These are phyloP conservation scores for Geotrichum armillariae DNA, from an alignment of 1,139 yeast species.

Conservation along the genomic window DNA sequence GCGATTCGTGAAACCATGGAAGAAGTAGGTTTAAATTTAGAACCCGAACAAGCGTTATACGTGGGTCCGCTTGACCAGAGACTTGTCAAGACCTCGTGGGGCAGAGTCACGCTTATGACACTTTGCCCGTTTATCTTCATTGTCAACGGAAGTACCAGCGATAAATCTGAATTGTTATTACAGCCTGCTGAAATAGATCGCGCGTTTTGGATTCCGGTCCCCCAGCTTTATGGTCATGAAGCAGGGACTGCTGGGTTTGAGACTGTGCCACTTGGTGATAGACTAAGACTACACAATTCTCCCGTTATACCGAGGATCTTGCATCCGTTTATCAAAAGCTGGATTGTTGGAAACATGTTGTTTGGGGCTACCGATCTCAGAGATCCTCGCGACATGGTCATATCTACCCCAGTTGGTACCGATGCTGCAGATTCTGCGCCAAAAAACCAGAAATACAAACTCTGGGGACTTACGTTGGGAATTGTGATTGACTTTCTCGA, in stretches of 20 bases:
- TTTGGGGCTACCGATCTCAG: slow-evolving; percentile 38
- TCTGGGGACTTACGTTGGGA: slow-evolving; percentile 44
- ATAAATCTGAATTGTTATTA: slow-evolving; percentile 28
- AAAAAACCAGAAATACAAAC: slow-evolving; percentile 28
- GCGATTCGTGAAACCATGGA: slow-evolving; percentile 38
- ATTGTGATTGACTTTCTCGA: slow-evolving; percentile 39
- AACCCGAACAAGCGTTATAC: slow-evolving; percentile 26
- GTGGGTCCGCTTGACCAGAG: slow-evolving; percentile 42
- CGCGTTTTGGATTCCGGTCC: slow-evolving; percentile 43
- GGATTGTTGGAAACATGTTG: slow-evolving; percentile 35
- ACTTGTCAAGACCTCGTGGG: slow-evolving; percentile 39
- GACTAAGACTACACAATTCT: slow-evolving; percentile 28
- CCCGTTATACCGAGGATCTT: slow-evolving; percentile 27
- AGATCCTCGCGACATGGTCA: slow-evolving; percentile 26
- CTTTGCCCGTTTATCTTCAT: slow-evolving; percentile 42
- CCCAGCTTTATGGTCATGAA: slow-evolving; percentile 29
- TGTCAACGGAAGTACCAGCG: slow-evolving; percentile 21
- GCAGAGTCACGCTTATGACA: slow-evolving; percentile 37
- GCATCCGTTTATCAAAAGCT: slow-evolving; percentile 24
- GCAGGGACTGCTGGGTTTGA: slow-evolving; percentile 26
- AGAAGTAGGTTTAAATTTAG: neutral
- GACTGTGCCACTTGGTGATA: slow-evolving; percentile 31
- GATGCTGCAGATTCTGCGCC: slow-evolving; percentile 18
- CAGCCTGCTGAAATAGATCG: slow-evolving; percentile 41
- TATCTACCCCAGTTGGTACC: slow-evolving; percentile 2